Conservation (phyloP, 306 rosid species). For the Vigna hirtella region DNA sequence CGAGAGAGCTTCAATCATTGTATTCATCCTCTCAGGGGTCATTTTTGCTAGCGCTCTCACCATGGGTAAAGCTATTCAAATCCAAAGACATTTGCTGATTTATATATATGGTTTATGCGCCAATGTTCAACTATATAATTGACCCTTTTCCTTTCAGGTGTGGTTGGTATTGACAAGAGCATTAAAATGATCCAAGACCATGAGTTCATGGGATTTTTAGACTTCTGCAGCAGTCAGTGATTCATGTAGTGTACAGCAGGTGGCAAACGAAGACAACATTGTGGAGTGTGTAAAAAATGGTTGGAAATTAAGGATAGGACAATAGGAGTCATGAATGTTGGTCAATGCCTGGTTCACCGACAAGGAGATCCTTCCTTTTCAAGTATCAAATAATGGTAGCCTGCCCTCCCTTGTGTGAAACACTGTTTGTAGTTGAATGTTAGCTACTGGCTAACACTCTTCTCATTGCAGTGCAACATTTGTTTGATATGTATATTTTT, state of each 20-base stretch:
- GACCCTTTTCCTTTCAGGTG: constrained; percentile 55
- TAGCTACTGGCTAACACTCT: constrained; percentile 66
- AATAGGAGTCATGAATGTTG: constrained; percentile 19
- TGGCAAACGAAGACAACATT: not conserved
- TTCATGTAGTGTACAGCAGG: constrained; percentile 34
- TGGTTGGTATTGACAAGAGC: constrained; percentile 64
- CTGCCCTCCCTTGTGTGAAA: not conserved
- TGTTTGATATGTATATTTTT: constrained; percentile 26
- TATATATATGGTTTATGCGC: not conserved
- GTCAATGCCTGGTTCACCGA: constrained; percentile 34
- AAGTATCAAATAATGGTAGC: constrained; percentile 40
- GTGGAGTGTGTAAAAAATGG: not conserved
- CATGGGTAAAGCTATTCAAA: constrained; percentile 65
- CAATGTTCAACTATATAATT: not conserved
- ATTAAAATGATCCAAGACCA: constrained; percentile 65
- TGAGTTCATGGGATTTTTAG: constrained; percentile 90
- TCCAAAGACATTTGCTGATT: not conserved
- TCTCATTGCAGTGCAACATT: constrained; percentile 35
- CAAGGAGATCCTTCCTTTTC: constrained; percentile 9
- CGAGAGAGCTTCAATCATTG: constrained; percentile 73
- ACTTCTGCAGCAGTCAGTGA: constrained; percentile 77
- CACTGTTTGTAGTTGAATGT: constrained; percentile 47
- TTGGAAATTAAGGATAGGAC: not conserved
- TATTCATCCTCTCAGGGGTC: constrained; percentile 86
- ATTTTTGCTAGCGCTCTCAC: constrained; percentile 86